Evolutionary conservation across 768 basidiomycete species (phyloP).

Genomic region (Termitomyces sp.): DNA sequence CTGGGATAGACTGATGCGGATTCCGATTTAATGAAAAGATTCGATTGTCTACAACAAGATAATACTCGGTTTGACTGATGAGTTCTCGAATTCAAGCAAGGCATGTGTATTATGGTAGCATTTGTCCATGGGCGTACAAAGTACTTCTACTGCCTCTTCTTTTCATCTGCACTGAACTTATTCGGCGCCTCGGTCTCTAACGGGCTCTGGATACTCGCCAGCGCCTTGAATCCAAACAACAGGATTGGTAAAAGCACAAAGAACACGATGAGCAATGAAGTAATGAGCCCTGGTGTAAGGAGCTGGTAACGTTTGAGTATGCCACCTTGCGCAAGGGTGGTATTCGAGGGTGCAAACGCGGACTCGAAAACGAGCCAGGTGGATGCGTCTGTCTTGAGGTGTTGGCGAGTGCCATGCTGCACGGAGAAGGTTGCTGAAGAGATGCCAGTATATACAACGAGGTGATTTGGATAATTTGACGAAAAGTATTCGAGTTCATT

Average conservation of each 20-base stretch:
- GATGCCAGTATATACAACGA: conserved; percentile 64
- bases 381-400: conserved; percentile 2
- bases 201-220: conserved; percentile 73
- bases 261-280: conserved; percentile 54
- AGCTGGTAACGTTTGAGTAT: conserved; percentile 73
- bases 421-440: conserved; percentile 17
- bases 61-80: too few relatives aligned
- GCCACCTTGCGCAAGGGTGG: conserved; percentile 43
- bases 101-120: not conserved
- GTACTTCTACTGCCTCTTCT: conserved; percentile 62
- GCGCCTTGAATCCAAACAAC: conserved; percentile 56
- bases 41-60: not conserved
- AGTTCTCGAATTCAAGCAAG: too few relatives aligned
- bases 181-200: conserved; percentile 59
- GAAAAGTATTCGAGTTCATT: conserved; percentile 45
- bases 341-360: conserved; percentile 20
- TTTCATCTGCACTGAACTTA: conserved; percentile 63
- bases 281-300: conserved; percentile 72
- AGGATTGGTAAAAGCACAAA: conserved; percentile 67
- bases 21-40: not conserved
- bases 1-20: conserved; percentile 6
- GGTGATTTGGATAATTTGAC: conserved; percentile 48
- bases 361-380: not conserved
- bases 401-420: conserved; percentile 21
- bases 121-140: not conserved